phyloP scores from a whole-genome alignment of 2,329 filamentous ascomycete species.

The Keithomyces neogunnii region DNA sequence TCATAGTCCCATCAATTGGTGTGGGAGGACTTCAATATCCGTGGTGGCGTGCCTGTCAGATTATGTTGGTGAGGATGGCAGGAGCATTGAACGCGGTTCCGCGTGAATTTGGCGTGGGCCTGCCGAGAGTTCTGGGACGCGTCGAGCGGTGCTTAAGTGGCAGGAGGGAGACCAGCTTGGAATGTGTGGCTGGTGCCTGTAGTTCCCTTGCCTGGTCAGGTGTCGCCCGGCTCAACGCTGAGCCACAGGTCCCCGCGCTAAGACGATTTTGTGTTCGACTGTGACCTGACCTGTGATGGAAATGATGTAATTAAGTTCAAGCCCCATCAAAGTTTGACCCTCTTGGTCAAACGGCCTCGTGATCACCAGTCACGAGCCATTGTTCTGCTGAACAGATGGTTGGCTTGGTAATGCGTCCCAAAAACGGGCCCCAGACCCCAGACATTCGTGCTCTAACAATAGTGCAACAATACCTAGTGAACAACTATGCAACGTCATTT shows the following conservation, averaged over 20 bases:
- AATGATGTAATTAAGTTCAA: neutral
- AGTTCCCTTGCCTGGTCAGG: neutral
- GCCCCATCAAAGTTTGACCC: neutral
- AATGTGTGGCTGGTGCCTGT: neutral
- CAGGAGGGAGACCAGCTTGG: neutral
- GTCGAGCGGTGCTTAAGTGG: constrained; percentile 4
- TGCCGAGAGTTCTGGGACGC: constrained; percentile 9
- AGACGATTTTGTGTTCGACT: neutral
- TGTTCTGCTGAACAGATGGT: no score
- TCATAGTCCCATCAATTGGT: neutral
- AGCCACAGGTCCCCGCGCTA: constrained; percentile 1
- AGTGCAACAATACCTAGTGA: no score
- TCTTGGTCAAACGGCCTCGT: no score
- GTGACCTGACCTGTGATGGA: neutral
- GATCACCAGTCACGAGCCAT: no score
- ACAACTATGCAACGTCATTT: no score
- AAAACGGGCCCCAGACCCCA: no score
- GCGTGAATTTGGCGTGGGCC: constrained; percentile 23
- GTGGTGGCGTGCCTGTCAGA: neutral
- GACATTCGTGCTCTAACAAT: no score
- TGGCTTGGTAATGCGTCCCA: no score
- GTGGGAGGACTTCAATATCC: neutral
- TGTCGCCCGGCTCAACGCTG: no score
- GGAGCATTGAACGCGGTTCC: constrained; percentile 17
- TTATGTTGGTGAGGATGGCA: neutral